Percentiles rank a stretch among this genome's conserved stretches.
These are phyloP conservation scores for Kodamaea suecica DNA, from an alignment of 1,139 yeast genomes.

Conservation along the genomic window DNA sequence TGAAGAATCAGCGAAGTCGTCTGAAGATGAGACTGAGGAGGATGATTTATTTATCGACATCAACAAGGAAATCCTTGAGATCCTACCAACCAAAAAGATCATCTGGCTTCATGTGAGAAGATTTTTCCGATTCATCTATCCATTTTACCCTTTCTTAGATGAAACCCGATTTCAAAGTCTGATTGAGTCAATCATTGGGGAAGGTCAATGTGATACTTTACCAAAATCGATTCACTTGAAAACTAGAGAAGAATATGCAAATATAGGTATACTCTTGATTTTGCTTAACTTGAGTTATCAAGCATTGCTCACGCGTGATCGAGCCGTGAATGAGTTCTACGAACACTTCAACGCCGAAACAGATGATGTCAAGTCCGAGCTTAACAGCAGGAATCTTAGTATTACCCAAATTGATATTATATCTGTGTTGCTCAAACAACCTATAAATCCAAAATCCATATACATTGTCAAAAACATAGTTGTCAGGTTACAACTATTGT, in stretches of 20 bases:
- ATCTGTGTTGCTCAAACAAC: slow-evolving; percentile 5
- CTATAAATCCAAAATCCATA: slow-evolving; percentile 4
- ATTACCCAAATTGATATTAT: slow-evolving; percentile 3
- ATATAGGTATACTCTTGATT: slow-evolving; percentile 29
- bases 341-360: slow-evolving; percentile 2
- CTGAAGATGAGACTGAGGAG: slow-evolving; percentile 27
- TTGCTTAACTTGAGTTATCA: slow-evolving; percentile 31
- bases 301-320: slow-evolving; percentile 22
- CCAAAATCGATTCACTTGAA: slow-evolving; percentile 23
- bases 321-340: slow-evolving; percentile 8
- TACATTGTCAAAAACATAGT: slow-evolving; percentile 7
- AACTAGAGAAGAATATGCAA: slow-evolving; percentile 33
- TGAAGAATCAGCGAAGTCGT: neutral
- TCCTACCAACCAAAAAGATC: slow-evolving; percentile 32
- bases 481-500: slow-evolving; percentile 6
- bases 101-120: slow-evolving; percentile 32
- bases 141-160: slow-evolving; percentile 38
- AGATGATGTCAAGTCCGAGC: slow-evolving; percentile 2
- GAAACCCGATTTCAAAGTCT: slow-evolving; percentile 24
- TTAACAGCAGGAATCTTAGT: slow-evolving; percentile 4
- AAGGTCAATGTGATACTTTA: slow-evolving; percentile 18
- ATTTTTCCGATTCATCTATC: slow-evolving; percentile 32
- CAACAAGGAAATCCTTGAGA: slow-evolving; percentile 29
- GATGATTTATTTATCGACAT: slow-evolving; percentile 24
- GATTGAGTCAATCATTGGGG: slow-evolving; percentile 27